Conservation (phyloP, 495 filamentous ascomycete genomes). For the Hyaloscypha bicolor region DNA sequence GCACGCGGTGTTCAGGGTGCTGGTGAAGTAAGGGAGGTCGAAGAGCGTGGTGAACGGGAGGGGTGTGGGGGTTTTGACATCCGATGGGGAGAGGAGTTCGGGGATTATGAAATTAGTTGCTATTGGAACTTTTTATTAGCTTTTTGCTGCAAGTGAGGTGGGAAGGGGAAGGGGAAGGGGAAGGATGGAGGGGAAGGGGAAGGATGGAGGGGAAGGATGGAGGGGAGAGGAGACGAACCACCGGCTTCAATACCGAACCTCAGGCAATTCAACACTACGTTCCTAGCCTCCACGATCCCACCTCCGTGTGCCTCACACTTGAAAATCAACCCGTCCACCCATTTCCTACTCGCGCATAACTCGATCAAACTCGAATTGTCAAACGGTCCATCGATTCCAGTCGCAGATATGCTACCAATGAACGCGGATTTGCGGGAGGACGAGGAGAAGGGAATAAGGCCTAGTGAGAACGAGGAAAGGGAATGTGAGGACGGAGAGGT, state of each 20-base stretch:
- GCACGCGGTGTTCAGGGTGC: constrained; percentile 38
- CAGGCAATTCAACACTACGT: constrained; percentile 46
- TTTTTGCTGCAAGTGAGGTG: background rate
- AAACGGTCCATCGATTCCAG: constrained; percentile 38
- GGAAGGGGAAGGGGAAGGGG: no score
- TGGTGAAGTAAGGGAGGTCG: constrained; percentile 44
- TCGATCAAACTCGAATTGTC: constrained; percentile 32
- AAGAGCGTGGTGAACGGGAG: constrained; percentile 47
- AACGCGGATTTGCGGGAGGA: constrained; percentile 27
- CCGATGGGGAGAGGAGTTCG: constrained; percentile 39
- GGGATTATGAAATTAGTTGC: constrained; percentile 48
- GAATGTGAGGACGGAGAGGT: background rate
- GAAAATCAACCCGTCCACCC: constrained; percentile 37
- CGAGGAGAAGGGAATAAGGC: background rate
- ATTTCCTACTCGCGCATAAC: constrained; percentile 36
- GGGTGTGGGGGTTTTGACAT: constrained; percentile 21
- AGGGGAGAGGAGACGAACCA: constrained; percentile 24
- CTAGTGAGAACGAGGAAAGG: background rate
- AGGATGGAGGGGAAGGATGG: background rate
- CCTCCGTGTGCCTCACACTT: constrained; percentile 36
- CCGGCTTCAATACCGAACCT: constrained; percentile 53
- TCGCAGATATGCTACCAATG: constrained; percentile 33
- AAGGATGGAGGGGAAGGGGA: background rate
- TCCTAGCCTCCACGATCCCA: constrained; percentile 36
- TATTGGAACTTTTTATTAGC: background rate